Evolutionary conservation across 129 eudicot species (phyloP).

Genomic region (Heracleum sosnowskyi): DNA sequence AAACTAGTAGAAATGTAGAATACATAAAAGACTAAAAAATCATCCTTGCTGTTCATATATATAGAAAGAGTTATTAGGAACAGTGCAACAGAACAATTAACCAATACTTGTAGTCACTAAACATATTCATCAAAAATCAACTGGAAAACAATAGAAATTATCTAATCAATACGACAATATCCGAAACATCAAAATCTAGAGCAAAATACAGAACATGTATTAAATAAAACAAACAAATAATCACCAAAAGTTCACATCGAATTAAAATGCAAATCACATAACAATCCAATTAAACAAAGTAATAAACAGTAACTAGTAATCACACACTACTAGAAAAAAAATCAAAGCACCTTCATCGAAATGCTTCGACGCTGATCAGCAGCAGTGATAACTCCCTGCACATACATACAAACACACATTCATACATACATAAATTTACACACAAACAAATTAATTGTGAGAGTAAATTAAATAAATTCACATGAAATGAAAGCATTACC

Average conservation of each 20-base stretch:
- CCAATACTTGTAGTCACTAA: background rate
- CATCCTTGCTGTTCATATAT: background rate
- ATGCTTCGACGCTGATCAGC: slow-evolving; percentile 22
- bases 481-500: slow-evolving; percentile 21
- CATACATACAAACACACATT: background rate
- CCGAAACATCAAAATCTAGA: background rate
- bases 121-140: background rate
- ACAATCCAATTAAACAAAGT: background rate
- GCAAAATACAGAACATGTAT: background rate
- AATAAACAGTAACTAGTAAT: slow-evolving; percentile 2
- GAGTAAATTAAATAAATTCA: too few relatives aligned
- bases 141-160: background rate
- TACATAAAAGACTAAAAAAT: background rate
- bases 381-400: slow-evolving; percentile 39
- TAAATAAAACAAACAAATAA: background rate
- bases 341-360: slow-evolving; percentile 29
- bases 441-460: too few relatives aligned
- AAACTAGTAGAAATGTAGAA: background rate
- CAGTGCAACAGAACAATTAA: background rate
- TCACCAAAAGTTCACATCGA: background rate
- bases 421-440: background rate
- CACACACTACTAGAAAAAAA: background rate
- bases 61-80: background rate
- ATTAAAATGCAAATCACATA: background rate
- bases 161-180: background rate